Evolutionary conservation across 164 flowering plant species (phyloP), one percentile per base, ranked within the genome.

Genomic region (Liquidambar formosana): DNA sequence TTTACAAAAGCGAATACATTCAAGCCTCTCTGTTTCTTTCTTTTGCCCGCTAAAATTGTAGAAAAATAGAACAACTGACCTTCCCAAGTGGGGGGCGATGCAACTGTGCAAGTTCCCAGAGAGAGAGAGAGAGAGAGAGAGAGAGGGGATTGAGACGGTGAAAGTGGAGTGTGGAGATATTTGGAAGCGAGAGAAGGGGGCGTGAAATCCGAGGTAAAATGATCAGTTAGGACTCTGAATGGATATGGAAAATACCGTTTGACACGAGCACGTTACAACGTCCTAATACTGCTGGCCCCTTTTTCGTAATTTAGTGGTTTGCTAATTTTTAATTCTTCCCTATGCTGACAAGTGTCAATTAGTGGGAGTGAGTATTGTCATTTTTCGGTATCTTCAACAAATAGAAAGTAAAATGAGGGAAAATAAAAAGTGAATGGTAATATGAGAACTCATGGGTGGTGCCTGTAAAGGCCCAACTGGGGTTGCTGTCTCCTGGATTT

Each of bases 41-140:
- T 16, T 4, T 14, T 5, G 53, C 53, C 53, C 4, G 15, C 53
- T 6, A 5, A 49, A 49, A 18, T 51, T 51, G 54, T n/a, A n/a
- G n/a, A n/a, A n/a, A n/a, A n/a, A n/a, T n/a, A n/a, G n/a, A 49
- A 16, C 5, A 33, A 33, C 41, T 6, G 2, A 2, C 41, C 41
- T 33, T 33, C 41, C 6, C 41, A 33, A 33, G 6, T 33, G 41
- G 41, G 41, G 41, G 2, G 41, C 41, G 6, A 33, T 51, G 54
- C 9, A 4, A 51, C 54, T 51, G 54, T 51, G 54, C 5, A 51
- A 18, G 54, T 51, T 51, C 54, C 21, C 0, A 59, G 53, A 49
- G 63, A 44, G 41, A 54, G n/a, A 73, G 33, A 67, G 53, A 61
- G 45, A 44, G 44, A 33, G 38, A 44, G 13, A 1, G 45, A 13